These are phyloP conservation scores for Sporothrix curviconia DNA, from an alignment of 2,329 filamentous ascomycete genomes.

Conservation along the genomic window DNA sequence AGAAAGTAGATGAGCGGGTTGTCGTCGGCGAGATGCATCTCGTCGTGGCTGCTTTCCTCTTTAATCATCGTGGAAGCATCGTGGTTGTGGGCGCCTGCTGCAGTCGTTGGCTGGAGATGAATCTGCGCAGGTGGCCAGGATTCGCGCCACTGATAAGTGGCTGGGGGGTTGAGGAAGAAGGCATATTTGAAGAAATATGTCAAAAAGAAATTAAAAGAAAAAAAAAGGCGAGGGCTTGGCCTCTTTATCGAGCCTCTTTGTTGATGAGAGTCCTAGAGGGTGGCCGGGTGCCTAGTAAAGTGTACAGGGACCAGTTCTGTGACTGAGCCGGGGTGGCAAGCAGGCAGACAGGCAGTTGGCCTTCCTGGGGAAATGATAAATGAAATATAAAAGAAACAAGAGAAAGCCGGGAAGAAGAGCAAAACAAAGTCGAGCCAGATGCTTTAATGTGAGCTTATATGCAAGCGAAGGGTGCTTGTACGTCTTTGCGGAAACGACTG, in stretches of 20 bases:
- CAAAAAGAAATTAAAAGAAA: not conserved
- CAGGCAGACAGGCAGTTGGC: not conserved
- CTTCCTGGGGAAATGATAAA: not conserved
- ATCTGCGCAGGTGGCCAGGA: conserved; percentile 49
- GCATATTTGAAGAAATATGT: conserved; percentile 23
- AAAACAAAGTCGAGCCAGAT: not conserved
- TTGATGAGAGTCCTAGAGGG: not conserved
- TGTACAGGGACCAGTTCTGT: not conserved
- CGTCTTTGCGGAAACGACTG: conserved; percentile 4
- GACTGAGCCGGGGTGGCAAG: not conserved
- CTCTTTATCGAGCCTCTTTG: not conserved
- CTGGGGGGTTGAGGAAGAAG: conserved; percentile 23
- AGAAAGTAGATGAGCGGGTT: conserved; percentile 52
- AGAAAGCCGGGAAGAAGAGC: not conserved
- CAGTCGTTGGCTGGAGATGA: conserved; percentile 36
- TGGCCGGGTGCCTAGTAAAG: not conserved
- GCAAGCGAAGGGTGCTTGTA: not conserved
- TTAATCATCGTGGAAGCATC: conserved; percentile 30
- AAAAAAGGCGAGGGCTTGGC: not conserved
- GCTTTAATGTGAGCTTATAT: not conserved
- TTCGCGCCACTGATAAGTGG: conserved; percentile 27
- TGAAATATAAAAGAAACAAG: not conserved
- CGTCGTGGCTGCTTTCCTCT: conserved; percentile 30
- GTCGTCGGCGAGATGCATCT: conserved; percentile 37
- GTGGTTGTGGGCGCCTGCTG: conserved; percentile 32